Base-by-base conservation (phyloP, 441 rosid species). In the Gossypium lobatum region DNA sequence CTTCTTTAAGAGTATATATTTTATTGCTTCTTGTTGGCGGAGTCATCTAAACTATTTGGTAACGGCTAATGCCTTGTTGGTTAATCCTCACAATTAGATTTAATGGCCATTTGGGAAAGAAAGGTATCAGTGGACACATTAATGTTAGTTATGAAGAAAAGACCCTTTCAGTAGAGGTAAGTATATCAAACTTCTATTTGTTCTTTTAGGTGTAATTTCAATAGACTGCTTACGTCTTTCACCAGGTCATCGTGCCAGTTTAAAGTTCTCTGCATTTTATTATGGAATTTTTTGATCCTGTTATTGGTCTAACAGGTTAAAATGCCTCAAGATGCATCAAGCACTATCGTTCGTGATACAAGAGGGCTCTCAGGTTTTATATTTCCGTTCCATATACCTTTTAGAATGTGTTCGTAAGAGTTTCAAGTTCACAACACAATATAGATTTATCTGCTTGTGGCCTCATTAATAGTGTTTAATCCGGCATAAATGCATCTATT, bases 251-350 rank as follows among this genome's bases (percentile, higher is more conserved):
- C 31, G 5, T 7, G 68, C 67, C 13, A 1, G 39, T 50, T 70
- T 50, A 39, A 53, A 53, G 11, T 31, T 61, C 50, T 60, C 59
- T 17, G 11, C 0, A 34, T 45, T 20, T 14, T 28, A 45, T 13
- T 65, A 13, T 34, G 7, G 64, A 2, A 17, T 55, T 70, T 61
- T 26, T 58, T 71, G 73, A 75, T 76, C 34, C 48, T 16, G 14
- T 28, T 14, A 68, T 76, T 21, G 64, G 42, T 65, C 66, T 63
- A 50, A 85, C 75, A 95, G 99, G 97, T 95, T 65, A 92, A 88
- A 82, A 95, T 93, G 97, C 99, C 99, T 68, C 99, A 95, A 82
- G 98, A 95, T 85, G 90, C 97, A 67, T 89, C 98, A 66, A 85
- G 85, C 79, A 82, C 78, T 78, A 62, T 75, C 8, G 93, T 95